These are phyloP conservation scores for Phytophthora hybrid DNA, from an alignment of 352 stramenopile genomes.

Conservation along the genomic window DNA sequence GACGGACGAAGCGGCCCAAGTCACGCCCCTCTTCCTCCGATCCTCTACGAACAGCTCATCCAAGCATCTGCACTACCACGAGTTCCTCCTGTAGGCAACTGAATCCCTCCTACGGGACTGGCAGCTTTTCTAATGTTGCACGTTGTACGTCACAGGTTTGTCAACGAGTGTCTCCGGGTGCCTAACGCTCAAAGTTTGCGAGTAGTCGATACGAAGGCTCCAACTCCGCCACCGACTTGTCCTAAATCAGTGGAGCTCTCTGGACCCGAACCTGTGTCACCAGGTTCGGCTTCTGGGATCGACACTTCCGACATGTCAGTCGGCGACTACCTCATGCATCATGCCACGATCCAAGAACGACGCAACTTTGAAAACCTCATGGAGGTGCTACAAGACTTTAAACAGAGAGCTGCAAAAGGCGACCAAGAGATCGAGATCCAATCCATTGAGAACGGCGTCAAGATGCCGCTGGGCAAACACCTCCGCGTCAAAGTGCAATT, in stretches of 20 bases:
- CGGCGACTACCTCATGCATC: constrained; percentile 63
- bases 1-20: constrained; percentile 43
- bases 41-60: constrained; percentile 38
- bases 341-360: constrained; percentile 51
- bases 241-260: constrained; percentile 5
- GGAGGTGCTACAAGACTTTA: constrained; percentile 58
- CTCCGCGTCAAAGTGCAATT: constrained; percentile 67
- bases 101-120: background rate
- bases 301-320: constrained; percentile 22
- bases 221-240: background rate
- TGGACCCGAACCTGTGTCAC: background rate
- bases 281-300: background rate
- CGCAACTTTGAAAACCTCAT: constrained; percentile 67
- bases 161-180: constrained; percentile 24
- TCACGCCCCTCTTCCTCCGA: constrained; percentile 47
- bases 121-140: background rate
- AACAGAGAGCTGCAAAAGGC: constrained; percentile 14
- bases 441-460: constrained; percentile 51
- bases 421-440: constrained; percentile 1
- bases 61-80: constrained; percentile 39
- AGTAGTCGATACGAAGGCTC: background rate
- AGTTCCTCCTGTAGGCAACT: constrained; percentile 45
- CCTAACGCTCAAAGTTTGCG: background rate
- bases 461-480: constrained; percentile 44
- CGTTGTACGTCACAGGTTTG: constrained; percentile 18